phyloP scores from a whole-genome alignment of 2,329 filamentous ascomycete genomes.

The Xylaria sp. region DNA sequence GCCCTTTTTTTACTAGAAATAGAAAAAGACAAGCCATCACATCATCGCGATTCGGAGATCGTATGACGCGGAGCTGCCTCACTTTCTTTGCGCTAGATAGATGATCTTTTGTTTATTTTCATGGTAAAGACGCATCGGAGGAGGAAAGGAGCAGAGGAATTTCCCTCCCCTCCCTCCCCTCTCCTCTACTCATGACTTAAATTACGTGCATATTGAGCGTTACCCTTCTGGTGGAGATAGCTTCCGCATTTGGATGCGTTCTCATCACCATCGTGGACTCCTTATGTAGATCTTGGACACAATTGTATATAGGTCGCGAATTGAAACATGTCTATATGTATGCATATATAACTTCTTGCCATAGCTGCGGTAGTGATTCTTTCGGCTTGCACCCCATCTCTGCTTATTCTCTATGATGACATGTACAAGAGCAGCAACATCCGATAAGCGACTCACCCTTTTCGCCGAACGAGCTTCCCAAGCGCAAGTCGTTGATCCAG shows the following conservation, averaged over 20 bases:
- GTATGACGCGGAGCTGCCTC: not conserved
- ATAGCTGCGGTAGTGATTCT: too few relatives aligned
- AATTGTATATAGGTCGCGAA: conserved; percentile 21
- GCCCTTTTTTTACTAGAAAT: not conserved
- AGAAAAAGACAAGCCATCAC: conserved; percentile 1
- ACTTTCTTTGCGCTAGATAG: conserved; percentile 6
- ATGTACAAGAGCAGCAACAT: too few relatives aligned
- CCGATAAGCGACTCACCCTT: too few relatives aligned
- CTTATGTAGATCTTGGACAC: conserved; percentile 5
- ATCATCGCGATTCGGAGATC: not conserved
- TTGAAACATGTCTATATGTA: conserved; percentile 12
- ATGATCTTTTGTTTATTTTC: conserved; percentile 7
- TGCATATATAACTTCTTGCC: not conserved
- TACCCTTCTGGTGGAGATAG: conserved; percentile 1
- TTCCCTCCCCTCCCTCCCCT: not conserved
- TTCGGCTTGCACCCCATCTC: too few relatives aligned
- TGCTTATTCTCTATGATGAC: too few relatives aligned
- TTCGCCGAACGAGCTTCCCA: too few relatives aligned
- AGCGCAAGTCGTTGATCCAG: too few relatives aligned
- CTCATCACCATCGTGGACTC: conserved; percentile 8
- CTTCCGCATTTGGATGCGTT: conserved; percentile 2
- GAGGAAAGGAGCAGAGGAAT: not conserved
- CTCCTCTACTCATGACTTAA: too few relatives aligned
- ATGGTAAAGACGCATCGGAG: not conserved
- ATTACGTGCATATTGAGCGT: conserved; percentile 1